Evolutionary conservation across 805 yeast genomes (phyloP), one percentile per base, ranked within the genome.

Genomic region (Pichia exigua): DNA sequence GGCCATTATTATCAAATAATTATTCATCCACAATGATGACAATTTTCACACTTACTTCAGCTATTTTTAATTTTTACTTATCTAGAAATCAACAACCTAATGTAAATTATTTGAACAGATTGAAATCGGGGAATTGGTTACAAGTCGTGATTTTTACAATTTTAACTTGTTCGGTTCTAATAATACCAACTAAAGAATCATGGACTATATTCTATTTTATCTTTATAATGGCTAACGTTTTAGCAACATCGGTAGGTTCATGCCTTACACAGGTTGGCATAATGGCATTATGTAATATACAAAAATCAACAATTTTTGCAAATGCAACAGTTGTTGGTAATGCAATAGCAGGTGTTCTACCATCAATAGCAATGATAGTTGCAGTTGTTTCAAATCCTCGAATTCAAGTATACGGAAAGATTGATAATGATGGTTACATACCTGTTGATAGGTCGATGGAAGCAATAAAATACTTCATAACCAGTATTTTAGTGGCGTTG

Each of bases 271-370:
- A 92, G 61, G 92, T 88, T 61, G 97, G 97, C 13, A 76, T 87
- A 10, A 81, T 91, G 82, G 96, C 98, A 6, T 74, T 88, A 42
- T 94, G 85, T 3, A 87, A 87, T 60, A 80, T 85, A 1, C 73
- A 81, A n/a, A 35, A 35, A 62, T 30, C 38, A 12, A 91, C 88
- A 1, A 76, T 81, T 15, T 87, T 79, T 63, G 91, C 95, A 12
- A 96, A 94, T 61, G 95, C 87, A 0, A 85, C 85, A 2, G 87
- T 94, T 85, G 91, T 91, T 3, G 99, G 99, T 1, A 96, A 92
- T 66, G 96, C 96, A 0, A 71, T 92, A 18, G 89, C 97, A 0
- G 99, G 99, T 2, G 96, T 94, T 0, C 70, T 92, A 38, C 98
- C 99, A 2, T 82, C 96, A 0, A 63, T 86, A 20, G 82, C 85